Base-by-base conservation (phyloP, 495 filamentous ascomycete species). In the Podospora pseudocomata region DNA sequence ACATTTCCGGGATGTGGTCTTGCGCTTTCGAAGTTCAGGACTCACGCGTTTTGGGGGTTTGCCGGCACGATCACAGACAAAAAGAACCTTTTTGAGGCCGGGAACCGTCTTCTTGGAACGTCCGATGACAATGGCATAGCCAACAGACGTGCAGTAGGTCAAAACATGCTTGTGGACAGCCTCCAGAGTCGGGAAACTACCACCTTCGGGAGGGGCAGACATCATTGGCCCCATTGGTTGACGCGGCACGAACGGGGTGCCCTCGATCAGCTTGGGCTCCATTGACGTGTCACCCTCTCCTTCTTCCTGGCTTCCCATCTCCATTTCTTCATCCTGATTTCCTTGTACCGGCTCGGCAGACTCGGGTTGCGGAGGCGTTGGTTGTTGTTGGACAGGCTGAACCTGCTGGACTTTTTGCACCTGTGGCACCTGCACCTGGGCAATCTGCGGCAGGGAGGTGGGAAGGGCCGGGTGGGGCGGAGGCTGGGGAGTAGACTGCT, bases 121-220 rank as follows among this genome's bases (percentile, higher is more conserved):
- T 2, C 85, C 85, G 63, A 87, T 87, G 65, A 87, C 85, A 27
- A 86, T 82, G 28, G 85, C 85, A 69, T 87, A 87, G 55, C 85
- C 85, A 39, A 86, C 83, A 5, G 84, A 84, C 2, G 84, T 84
- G 70, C 83, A 85, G 70, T 86, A 86, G 5, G 74, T 70, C 62
- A 86, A 74, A 19, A 85, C 85, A 39, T 80, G 79, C 67, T 84
- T 81, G 61, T 86, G 84, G 28, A 87, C 77, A 26, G 83, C 82
- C 32, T 87, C 84, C 27, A 87, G 79, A 2, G 83, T 86, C 11
- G 81, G 77, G 69, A 83, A 87, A 65, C 80, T 84, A 7, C 85
- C 85, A 4, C 82, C 82, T 68, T 86, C 83, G 9, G 84, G 83
- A 20, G 85, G 85, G 5, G 85, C 79, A 5, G 84, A 82, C 84